Evolutionary conservation across 2,329 filamentous ascomycete genomes (phyloP), one percentile per base, ranked within the genome.

Genomic region (Tolypocladium album): DNA sequence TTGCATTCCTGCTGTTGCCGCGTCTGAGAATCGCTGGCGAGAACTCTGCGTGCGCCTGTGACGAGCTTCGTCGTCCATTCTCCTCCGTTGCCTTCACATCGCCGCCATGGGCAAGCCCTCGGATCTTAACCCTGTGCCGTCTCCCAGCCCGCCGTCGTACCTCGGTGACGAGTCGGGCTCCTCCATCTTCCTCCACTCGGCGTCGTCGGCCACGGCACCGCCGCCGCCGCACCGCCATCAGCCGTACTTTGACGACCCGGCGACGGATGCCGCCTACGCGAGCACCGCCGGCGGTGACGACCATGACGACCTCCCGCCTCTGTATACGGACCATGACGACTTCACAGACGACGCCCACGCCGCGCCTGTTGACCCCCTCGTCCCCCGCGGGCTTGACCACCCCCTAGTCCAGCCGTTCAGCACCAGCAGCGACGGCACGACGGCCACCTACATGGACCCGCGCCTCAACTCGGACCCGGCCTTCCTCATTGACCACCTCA

Each of bases 221-320:
- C 27, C 45, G 34, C 53, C 57, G 60, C 63, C 65, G 66, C 53
- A 67, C 66, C 61, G 62, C 59, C 59, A 63, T 64, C 63, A 68
- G 38, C 69, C 65, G 20, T 74, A 72, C 63, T 70, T 70, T 47
- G 75, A 77, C 66, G 66, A 74, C 55, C 74, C 76, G 60, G 66
- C 69, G 0, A 67, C 72, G 27, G 17, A 31, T 20, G 50, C 15
- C 17, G 34, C 27, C 7, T 40, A 47, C 27, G 59, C 40, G 34
- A 36, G 50, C 31, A 31, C 45, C 45, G 50, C 4, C 20, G 50
- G 50, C 31, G 31, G 2, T 38, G 38, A 43, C 38, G 71, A 75
- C 43, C 72, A 77, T 56, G 72, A 78, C 60, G 76, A 79, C 61
- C 71, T 79, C 2, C 78, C 78, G 11, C 78, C 78, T 1, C 73